Base-by-base conservation (phyloP, 2,329 filamentous ascomycete genomes). In the Sporothrix euskadiensis region DNA sequence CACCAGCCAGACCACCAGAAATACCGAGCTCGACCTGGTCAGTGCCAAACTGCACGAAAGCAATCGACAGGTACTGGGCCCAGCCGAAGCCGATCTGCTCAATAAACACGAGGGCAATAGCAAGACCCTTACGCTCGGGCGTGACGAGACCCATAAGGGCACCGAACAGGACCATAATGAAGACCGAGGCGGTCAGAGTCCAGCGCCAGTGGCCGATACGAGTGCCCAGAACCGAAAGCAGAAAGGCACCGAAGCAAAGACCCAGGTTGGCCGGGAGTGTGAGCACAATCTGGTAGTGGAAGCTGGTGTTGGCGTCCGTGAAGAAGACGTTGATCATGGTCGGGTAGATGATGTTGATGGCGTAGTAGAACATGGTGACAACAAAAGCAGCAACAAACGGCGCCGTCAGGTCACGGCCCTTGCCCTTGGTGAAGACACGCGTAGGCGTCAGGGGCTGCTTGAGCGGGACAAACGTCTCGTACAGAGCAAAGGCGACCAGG, bases 301-400 rank as follows among this genome's bases (percentile, higher is more conserved):
- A 82, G 73, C 80, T 78, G 0, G 78, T 78, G 3, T 78, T 80
- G 12, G 78, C 80, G 68, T 81, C 78, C 1, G 81, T 82, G 75
- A 82, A 86, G 75, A 85, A 83, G 0, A 81, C 79, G n/a, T 79
- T 79, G 69, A 85, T 85, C 83, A 85, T 85, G 19, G 83, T 83
- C 0, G 84, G 84, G 75, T 81, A 85, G 16, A 85, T 78, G 59
- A 86, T 82, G 74, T 83, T 84, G 57, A 81, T 82, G 47, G 81
- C 81, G 77, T 86, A 86, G 78, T 86, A 86, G 65, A 86, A 86
- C 84, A 86, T 87, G 73, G 83, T 86, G 26, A 86, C 81, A 61
- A 86, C 82, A 57, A 81, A 82, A 0, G 82, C 80, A 3, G 82
- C 82, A 35, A 86, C 79, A 71, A 82, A 83, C 0, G 84, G 84